Conservation (phyloP, 768 basidiomycete species). For the Rossbeevera mucosa region DNA sequence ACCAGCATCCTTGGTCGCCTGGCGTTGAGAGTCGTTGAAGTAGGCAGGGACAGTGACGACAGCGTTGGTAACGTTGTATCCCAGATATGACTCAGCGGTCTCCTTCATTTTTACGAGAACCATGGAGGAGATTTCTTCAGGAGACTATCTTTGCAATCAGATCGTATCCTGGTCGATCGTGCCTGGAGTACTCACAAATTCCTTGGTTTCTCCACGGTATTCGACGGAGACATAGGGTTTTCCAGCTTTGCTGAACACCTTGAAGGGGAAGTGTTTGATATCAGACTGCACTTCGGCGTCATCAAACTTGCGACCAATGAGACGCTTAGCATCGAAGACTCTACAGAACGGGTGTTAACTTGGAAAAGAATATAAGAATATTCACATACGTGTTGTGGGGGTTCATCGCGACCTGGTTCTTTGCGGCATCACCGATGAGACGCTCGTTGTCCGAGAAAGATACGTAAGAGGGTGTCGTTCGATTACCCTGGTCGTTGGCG, state of each 20-base stretch:
- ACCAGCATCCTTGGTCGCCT: constrained; percentile 97
- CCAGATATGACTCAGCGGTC: constrained; percentile 94
- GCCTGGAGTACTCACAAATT: constrained; percentile 61
- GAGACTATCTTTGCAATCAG: constrained; percentile 52
- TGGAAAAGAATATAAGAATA: background rate
- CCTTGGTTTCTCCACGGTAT: constrained; percentile 91
- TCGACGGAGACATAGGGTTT: constrained; percentile 87
- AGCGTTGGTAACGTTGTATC: constrained; percentile 77
- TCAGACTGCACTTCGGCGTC: constrained; percentile 82
- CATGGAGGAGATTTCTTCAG: constrained; percentile 98
- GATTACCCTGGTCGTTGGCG: constrained; percentile 91
- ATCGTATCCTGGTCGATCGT: constrained; percentile 2
- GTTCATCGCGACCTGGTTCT: constrained; percentile 99
- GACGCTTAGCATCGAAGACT: constrained; percentile 97
- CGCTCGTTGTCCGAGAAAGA: constrained; percentile 94
- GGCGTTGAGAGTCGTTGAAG: constrained; percentile 99
- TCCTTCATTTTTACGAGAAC: constrained; percentile 98
- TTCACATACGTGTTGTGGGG: constrained; percentile 73
- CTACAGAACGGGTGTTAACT: constrained; percentile 34
- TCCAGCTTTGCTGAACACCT: constrained; percentile 76
- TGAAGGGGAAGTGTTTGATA: constrained; percentile 93
- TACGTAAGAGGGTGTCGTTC: constrained; percentile 94
- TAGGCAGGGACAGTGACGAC: constrained; percentile 97
- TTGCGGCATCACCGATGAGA: constrained; percentile 98
- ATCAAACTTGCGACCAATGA: constrained; percentile 89